phyloP scores from a whole-genome alignment of 2,329 filamentous ascomycete species.

The Colletotrichum eremochloae region DNA sequence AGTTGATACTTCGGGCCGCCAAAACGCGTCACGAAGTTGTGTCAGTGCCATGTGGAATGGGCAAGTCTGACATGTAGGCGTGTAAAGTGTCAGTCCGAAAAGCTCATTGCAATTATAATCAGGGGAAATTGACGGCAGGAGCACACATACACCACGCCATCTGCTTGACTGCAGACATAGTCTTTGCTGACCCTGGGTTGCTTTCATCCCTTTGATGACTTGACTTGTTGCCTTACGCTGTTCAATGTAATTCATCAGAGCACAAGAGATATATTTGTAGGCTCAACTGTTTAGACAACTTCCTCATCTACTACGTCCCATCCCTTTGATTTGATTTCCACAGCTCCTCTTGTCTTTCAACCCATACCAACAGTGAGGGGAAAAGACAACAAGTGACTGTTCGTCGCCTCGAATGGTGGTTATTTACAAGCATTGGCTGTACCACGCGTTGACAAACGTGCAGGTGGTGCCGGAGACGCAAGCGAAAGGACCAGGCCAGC shows the following conservation, averaged over 20 bases:
- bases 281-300: background rate
- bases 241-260: background rate
- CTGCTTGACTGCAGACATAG: background rate
- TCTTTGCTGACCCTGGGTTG: background rate
- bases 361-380: too few species aligned
- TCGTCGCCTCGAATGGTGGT: background rate
- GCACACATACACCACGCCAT: background rate
- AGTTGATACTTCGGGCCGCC: too few species aligned
- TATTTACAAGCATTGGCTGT: constrained; percentile 43
- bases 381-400: background rate
- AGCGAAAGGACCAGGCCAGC: constrained; percentile 42
- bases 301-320: background rate
- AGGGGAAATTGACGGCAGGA: too few species aligned
- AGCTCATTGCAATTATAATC: too few species aligned
- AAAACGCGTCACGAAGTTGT: too few species aligned
- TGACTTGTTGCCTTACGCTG: background rate
- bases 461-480: constrained; percentile 42
- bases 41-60: too few species aligned
- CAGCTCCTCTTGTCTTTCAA: background rate
- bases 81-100: too few species aligned
- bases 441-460: constrained; percentile 43
- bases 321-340: background rate
- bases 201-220: background rate
- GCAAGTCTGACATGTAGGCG: too few species aligned
- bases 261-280: background rate